Base-by-base conservation (phyloP, 2,329 filamentous ascomycete genomes). In the Parascedosporium putredinis region DNA sequence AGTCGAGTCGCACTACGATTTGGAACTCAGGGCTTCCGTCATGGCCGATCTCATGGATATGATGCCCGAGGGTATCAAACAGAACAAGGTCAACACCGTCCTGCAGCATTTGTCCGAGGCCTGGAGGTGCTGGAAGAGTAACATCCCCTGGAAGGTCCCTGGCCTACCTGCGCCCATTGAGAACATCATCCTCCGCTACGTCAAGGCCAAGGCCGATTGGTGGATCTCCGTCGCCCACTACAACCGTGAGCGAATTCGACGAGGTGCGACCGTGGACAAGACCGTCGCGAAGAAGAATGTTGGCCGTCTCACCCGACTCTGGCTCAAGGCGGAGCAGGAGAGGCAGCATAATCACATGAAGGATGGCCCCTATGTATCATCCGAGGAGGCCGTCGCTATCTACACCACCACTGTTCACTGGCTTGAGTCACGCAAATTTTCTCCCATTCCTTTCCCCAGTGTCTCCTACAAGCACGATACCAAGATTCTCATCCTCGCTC, bases 41-140 rank as follows among this genome's bases (percentile, higher is more conserved):
- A 98, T 98, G 91, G 89, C 91, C 42, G 93, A 98, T 68, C 74
- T 98, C 47, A 96, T 96, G 86, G 93, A 98, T 62, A 98, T 98
- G 94, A 98, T 98, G 93, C 93, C 93, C 0, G 94, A 98, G 64
- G 93, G 93, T 57, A 97, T 98, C 71, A 96, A 96, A 67, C 93
- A 98, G 65, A 98, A 93, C 73, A 98, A 98, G 71, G 89, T 98
- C 66, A 95, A 98, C 67, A 95, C 90, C 1, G 91, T 98, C 42
- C 73, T 98, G 49, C 93, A 97, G 62, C 94, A 98, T 75, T 71
- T 98, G 38, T 97, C 91, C 0, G 93, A 98, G 71, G 93, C 93
- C 12, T 98, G 93, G 93, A 81, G 93, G 70, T 98, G 93, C 72
- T 98, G 93, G 93, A 98, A 98, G 83, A 96, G 90, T 69, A 98